phyloP scores from a whole-genome alignment of 2,329 filamentous ascomycete species.

The Graphilbum ipis-grandicollis region DNA sequence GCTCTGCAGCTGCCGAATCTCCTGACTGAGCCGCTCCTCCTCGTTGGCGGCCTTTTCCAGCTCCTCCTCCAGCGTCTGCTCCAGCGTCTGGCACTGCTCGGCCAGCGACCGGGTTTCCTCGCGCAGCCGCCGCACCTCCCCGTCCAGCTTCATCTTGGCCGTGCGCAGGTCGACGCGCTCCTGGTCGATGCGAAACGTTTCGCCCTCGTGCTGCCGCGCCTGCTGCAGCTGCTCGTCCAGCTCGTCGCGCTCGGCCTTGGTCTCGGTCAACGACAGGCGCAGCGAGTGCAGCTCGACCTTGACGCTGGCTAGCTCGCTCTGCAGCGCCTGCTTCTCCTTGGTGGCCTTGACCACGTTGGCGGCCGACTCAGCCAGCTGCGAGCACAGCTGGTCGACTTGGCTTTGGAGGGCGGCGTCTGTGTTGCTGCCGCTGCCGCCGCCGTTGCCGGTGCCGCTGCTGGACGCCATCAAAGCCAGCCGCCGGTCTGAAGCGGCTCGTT shows the following conservation, averaged over 20 bases:
- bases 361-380: slow-evolving; percentile 40
- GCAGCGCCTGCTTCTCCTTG: slow-evolving; percentile 44
- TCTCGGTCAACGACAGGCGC: slow-evolving; percentile 35
- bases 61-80: slow-evolving; percentile 47
- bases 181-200: slow-evolving; percentile 44
- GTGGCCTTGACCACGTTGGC: slow-evolving; percentile 36
- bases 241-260: slow-evolving; percentile 49
- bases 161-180: slow-evolving; percentile 53
- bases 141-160: slow-evolving; percentile 49
- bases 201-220: slow-evolving; percentile 35
- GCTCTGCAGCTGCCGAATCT: slow-evolving; percentile 33
- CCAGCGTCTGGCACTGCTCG: slow-evolving; percentile 39
- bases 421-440: slow-evolving; percentile 3
- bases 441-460: slow-evolving; percentile 8
- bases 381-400: slow-evolving; percentile 33
- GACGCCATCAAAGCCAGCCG: slow-evolving; percentile 21
- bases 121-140: slow-evolving; percentile 44
- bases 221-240: slow-evolving; percentile 42
- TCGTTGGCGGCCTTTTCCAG: slow-evolving; percentile 49
- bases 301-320: slow-evolving; percentile 42
- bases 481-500: slow-evolving; percentile 24
- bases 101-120: slow-evolving; percentile 43
- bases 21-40: slow-evolving; percentile 41
- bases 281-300: slow-evolving; percentile 43
- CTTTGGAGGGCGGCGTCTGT: no score